Evolutionary conservation across 2,329 filamentous ascomycete genomes (phyloP), one percentile per base, ranked within the genome.

Genomic region (Aspergillus sp.): DNA sequence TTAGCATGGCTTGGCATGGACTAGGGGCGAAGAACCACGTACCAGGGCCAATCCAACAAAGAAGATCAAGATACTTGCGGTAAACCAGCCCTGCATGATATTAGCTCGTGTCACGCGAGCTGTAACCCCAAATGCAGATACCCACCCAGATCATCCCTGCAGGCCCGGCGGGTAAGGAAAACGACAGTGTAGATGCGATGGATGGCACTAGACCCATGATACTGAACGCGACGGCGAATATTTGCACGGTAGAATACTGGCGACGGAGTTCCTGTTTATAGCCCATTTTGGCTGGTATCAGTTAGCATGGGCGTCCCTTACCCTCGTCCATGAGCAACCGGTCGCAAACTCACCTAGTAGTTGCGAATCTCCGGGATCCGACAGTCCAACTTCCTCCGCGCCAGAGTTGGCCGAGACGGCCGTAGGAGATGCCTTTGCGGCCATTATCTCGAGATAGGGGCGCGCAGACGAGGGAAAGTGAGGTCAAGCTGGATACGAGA

Each of bases 141-240:
- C 65, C 70, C 69, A 83, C 82, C 84, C 85, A 87, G 57, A 87
- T 83, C 80, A 87, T 84, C 3, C 85, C 85, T 3, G 81, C 84
- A 1, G 84, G 84, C 0, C 85, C 85, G 5, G 84, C 82, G 1
- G 85, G 84, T 42, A 88, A 77, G 3, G 83, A 86, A 65, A 86
- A 87, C 0, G 83, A 70, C 11, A 87, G 72, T 0, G 85, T 87
- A 30, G 82, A 83, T 5, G 85, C 84, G 62, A 87, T 87, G 3
- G 84, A 87, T 0, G 85, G 84, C 1, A 87, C 73, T 6, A 88
- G 70, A 2, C 85, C 84, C 84, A 88, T 87, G 64, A 88, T 84
- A 67, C 80, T 81, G 61, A 85, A 85, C 2, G 82, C 83, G 60
- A 85, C 82, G 27, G 83, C 85, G 65, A 88, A 87, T 17, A 88